These are phyloP conservation scores for Lipomyces yamadae DNA, from an alignment of 805 yeast species.

Conservation along the genomic window DNA sequence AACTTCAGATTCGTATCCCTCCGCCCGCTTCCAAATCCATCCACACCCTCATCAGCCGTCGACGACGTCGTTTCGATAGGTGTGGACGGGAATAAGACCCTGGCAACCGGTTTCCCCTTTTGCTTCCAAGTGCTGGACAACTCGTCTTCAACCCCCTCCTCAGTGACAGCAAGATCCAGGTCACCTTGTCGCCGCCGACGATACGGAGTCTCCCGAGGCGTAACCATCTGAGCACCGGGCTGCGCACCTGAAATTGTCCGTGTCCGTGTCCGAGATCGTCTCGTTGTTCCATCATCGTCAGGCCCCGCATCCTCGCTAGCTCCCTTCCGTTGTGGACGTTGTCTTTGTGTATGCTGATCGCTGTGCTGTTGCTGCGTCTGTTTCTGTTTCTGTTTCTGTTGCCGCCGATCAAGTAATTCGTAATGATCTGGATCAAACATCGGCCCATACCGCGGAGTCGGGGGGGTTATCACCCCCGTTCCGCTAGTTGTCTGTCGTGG, in stretches of 20 bases:
- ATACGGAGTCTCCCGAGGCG: constrained; percentile 36
- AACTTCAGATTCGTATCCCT: not conserved
- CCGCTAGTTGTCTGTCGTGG: not conserved
- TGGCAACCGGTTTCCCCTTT: constrained; percentile 3
- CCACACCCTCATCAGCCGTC: not conserved
- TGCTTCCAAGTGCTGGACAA: not conserved
- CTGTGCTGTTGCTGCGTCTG: not conserved
- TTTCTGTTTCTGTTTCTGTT: constrained; percentile 2
- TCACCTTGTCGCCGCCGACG: constrained; percentile 13
- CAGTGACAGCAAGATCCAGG: not conserved
- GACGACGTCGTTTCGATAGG: constrained; percentile 6
- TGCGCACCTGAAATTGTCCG: constrained; percentile 32
- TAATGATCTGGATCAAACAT: constrained; percentile 29
- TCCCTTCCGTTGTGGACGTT: constrained; percentile 14
- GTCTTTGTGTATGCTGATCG: constrained; percentile 1
- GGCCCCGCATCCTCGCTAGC: not conserved
- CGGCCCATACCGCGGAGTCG: constrained; percentile 35
- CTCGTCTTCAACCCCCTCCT: constrained; percentile 12
- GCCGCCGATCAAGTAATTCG: constrained; percentile 9
- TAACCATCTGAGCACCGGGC: constrained; percentile 30
- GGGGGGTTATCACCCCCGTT: constrained; percentile 25
- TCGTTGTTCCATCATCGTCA: not conserved
- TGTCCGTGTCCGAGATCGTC: constrained; percentile 19
- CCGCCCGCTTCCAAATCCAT: not conserved
- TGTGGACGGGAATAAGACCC: constrained; percentile 13